Base-by-base conservation (phyloP, 345 rosid species). In the Acer campestre region DNA sequence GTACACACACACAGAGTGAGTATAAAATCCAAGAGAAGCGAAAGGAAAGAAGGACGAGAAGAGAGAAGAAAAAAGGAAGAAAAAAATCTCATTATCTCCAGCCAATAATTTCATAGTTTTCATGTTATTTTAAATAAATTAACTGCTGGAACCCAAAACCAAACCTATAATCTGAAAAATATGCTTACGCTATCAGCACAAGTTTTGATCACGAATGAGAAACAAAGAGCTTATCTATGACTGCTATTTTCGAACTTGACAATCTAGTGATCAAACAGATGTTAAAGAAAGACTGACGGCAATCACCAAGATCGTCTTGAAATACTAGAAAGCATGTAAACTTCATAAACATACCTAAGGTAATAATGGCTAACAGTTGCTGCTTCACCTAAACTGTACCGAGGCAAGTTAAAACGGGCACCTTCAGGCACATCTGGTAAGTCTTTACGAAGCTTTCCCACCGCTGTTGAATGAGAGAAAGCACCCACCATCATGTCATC, bases 401-500 rank as follows among this genome's bases (percentile, higher is more conserved):
- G 98, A 70, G 94, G 89, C 71, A 92, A 83, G 63, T 81, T 68
- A 62, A 82, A 80, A 68, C 97, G 99, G 27, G 97, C 94, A 85
- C 83, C 97, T 40, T 68, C 80, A 22, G 99, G 97, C 79, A 94
- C 95, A 85, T 96, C 94, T 78, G 99, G 99, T 78, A 94, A 84
- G 75, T 94, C 91, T 88, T 85, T 76, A 6, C 95, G 97, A 75
- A 96, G 90, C 82, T 94, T 96, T 58, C 97, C 98, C 42, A 94
- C 97, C 48, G 99, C 98, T 17, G 97, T 94, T 83, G 99, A 96
- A 81, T 94, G 92, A 61, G 97, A 90, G 86, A 92, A 95, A 75
- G 97, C 93, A 75, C 97, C 97, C 59, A 94, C 93, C 98, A 95
- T 95, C 99, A 94, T 93, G 76, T 88, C 92, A 80, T 95, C 84